A percentile compares a stretch with the other conserved stretches of the same genome.
phyloP scores from a whole-genome alignment of 2,329 filamentous ascomycete species.

The Verticillium longisporum region DNA sequence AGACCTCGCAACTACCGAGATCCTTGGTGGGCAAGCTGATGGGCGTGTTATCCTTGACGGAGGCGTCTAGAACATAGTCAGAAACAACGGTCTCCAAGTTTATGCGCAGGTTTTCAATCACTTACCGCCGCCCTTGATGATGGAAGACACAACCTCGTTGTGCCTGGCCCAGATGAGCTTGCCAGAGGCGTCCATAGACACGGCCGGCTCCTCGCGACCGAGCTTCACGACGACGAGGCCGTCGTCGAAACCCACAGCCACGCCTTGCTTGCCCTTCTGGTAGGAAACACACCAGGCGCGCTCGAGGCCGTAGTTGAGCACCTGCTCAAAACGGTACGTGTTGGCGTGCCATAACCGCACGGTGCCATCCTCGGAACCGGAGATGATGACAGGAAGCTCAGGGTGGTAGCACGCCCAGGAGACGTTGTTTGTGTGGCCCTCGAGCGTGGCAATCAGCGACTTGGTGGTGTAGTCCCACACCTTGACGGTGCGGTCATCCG shows the following conservation, averaged over 20 bases:
- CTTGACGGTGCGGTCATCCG: conserved; percentile 77
- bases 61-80: conserved; percentile 51
- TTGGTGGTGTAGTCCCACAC: conserved; percentile 99
- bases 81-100: conserved; percentile 1
- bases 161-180: conserved; percentile 96
- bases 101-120: conserved; percentile 3
- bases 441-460: conserved; percentile 89
- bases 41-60: conserved; percentile 80
- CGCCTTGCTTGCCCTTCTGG: conserved; percentile 87
- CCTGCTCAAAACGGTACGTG: conserved; percentile 93
- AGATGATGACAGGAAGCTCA: conserved; percentile 93
- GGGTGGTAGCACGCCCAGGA: conserved; percentile 98
- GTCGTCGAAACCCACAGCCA: conserved; percentile 95
- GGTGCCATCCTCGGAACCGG: conserved; percentile 93
- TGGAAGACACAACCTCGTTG: conserved; percentile 88
- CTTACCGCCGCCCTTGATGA: conserved; percentile 80
- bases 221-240: conserved; percentile 97
- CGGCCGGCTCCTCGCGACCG: conserved; percentile 91
- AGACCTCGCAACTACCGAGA: conserved; percentile 91
- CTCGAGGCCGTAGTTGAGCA: conserved; percentile 90
- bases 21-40: conserved; percentile 88
- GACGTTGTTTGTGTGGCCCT: conserved; percentile 96
- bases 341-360: conserved; percentile 99
- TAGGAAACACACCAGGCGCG: conserved; percentile 97
- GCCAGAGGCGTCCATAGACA: conserved; percentile 93